These are phyloP conservation scores for Xylaria sp. DNA, from an alignment of 2,329 filamentous ascomycete species.

Conservation along the genomic window DNA sequence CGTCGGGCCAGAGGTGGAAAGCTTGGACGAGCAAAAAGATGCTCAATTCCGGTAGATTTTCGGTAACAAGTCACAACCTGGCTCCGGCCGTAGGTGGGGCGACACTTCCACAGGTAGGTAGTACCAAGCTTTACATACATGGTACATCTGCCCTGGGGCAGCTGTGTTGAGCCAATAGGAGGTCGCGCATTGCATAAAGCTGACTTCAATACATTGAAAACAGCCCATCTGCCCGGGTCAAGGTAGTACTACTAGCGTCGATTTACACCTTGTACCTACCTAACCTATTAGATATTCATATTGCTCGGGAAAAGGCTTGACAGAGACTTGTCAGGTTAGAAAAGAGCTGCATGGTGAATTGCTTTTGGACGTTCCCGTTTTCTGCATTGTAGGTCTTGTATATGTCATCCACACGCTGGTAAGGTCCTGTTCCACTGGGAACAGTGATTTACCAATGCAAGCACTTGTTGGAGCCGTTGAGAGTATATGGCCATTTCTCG, in stretches of 20 bases:
- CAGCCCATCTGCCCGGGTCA: slow-evolving; percentile 1
- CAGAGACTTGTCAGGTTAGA: too few relatives aligned
- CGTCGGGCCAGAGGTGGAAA: slow-evolving; percentile 39
- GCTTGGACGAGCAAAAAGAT: slow-evolving; percentile 49
- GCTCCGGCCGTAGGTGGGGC: slow-evolving; percentile 11
- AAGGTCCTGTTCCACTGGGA: too few relatives aligned
- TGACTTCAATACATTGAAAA: slow-evolving; percentile 13
- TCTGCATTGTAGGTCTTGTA: too few relatives aligned
- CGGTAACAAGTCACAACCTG: slow-evolving; percentile 41
- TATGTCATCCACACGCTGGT: too few relatives aligned
- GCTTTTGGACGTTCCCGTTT: too few relatives aligned
- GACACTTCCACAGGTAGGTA: background rate
- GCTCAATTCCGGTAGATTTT: slow-evolving; percentile 50
- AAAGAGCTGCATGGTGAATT: too few relatives aligned
- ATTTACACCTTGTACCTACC: background rate
- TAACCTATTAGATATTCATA: background rate
- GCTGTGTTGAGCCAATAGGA: slow-evolving; percentile 33
- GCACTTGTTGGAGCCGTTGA: too few relatives aligned
- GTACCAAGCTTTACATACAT: background rate
- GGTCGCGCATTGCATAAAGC: slow-evolving; percentile 23
- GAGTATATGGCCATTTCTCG: too few relatives aligned
- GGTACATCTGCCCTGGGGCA: background rate
- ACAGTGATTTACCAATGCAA: too few relatives aligned
- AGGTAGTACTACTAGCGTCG: background rate
- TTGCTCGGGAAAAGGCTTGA: background rate